Evolutionary conservation across 202 grass and related monocot genomes (phyloP).

Genomic region (Brachypodium distachyon): DNA sequence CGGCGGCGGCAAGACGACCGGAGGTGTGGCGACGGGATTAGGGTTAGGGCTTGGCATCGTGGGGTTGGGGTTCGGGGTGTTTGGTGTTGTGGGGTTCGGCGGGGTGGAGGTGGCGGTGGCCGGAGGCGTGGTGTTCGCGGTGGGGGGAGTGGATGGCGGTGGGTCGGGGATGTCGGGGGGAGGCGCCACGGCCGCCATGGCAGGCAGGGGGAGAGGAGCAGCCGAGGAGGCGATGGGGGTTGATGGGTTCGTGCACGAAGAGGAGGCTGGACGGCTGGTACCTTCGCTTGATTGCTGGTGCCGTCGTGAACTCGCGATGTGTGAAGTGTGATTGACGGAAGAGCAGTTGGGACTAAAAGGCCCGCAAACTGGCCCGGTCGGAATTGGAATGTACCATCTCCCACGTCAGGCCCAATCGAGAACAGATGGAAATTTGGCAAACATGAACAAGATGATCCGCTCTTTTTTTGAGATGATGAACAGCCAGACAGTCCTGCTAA

Average conservation of each 20-base stretch:
- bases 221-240: not conserved
- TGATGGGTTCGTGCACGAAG: not conserved
- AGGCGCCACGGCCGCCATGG: slow-evolving; percentile 49
- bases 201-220: not conserved
- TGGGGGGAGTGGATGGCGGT: slow-evolving; percentile 19
- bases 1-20: slow-evolving; percentile 8
- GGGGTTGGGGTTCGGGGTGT: not conserved
- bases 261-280: no score
- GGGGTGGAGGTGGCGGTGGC: slow-evolving; percentile 5
- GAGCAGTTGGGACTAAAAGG: not conserved
- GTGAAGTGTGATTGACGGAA: not conserved
- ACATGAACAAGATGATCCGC: no score
- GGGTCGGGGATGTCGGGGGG: slow-evolving; percentile 31
- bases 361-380: no score
- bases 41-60: slow-evolving; percentile 25
- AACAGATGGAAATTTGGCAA: no score
- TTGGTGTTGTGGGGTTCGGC: slow-evolving; percentile 11
- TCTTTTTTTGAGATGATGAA: no score
- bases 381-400: no score
- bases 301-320: not conserved
- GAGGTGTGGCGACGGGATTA: slow-evolving; percentile 14
- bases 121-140: not conserved
- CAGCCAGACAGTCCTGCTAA: no score
- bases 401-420: no score
- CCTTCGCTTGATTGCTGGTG: no score